Percentiles rank a stretch among this genome's conserved stretches.
Evolutionary conservation across 2,329 filamentous ascomycete genomes (phyloP).

Genomic region (Verticillium nonalfalfae): DNA sequence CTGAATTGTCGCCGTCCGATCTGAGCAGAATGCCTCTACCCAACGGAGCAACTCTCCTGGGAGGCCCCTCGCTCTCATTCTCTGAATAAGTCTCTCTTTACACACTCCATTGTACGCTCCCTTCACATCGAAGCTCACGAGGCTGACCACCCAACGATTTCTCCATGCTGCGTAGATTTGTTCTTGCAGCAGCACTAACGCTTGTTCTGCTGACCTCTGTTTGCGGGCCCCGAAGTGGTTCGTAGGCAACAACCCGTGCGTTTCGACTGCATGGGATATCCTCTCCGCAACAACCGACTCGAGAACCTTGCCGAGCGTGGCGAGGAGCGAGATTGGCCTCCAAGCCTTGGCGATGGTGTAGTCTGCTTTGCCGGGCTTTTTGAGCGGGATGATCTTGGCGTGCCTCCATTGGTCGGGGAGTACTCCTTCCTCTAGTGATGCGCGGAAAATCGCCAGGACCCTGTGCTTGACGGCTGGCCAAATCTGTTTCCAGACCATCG

Average conservation of each 20-base stretch:
- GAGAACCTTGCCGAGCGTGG: conserved; percentile 17
- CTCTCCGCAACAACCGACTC: conserved; percentile 1
- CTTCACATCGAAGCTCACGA: conserved; percentile 31
- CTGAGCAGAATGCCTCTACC: conserved; percentile 18
- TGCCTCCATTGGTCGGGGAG: conserved; percentile 1
- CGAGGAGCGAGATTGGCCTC: conserved; percentile 19
- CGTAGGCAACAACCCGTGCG: neutral
- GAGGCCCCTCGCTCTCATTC: conserved; percentile 15
- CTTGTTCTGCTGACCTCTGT: conserved; percentile 3
- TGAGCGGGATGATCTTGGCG: conserved; percentile 20
- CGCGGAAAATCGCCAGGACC: conserved; percentile 10
- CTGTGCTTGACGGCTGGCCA: conserved; percentile 9
- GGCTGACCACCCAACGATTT: conserved; percentile 18
- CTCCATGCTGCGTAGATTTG: conserved; percentile 2
- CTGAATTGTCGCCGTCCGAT: conserved; percentile 15
- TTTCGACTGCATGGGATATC: conserved; percentile 1
- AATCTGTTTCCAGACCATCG: conserved; percentile 12
- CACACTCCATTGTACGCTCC: conserved; percentile 33
- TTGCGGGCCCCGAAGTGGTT: conserved; percentile 5
- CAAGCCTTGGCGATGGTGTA: conserved; percentile 18
- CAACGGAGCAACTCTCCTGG: conserved; percentile 10
- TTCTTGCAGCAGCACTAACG: conserved; percentile 1
- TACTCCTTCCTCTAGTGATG: conserved; percentile 5
- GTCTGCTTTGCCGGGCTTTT: conserved; percentile 18
- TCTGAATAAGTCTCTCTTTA: conserved; percentile 20